Base-by-base conservation (phyloP, 306 rosid genomes). In the Gastrolobium villosum region DNA sequence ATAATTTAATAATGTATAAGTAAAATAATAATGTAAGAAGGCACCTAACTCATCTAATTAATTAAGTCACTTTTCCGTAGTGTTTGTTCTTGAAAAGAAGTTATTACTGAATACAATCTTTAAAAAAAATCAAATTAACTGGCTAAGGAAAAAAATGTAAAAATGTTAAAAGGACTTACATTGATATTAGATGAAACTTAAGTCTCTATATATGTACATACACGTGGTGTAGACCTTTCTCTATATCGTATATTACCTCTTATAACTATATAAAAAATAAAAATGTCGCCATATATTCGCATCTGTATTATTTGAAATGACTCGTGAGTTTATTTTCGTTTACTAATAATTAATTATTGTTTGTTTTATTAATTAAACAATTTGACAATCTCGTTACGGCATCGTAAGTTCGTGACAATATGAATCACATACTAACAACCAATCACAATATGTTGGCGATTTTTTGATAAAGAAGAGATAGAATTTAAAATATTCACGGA, bases 401-500 rank as follows among this genome's bases (percentile, higher is more conserved):
- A 20, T 20, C 26, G 26, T 20, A 20, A n/a, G n/a, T n/a, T n/a
- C n/a, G n/a, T n/a, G n/a, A 20, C 26, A 20, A 20, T 20, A 20
- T 20, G 26, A 20, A 20, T 20, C 26, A 20, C 26, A 20, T 20
- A 20, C 26, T 20, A 20, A 20, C 26, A 20, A 20, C 26, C 26
- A 20, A 20, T 20, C 26, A 20, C 26, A 20, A 20, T 20, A 20
- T 20, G 26, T 20, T 32, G 31, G 10, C 6, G 40, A 32, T 56
- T 15, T 31, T 4, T 59, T 31, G 41, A 31, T 31, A 59, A 31
- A 4, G 65, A 59, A 59, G 65, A 31, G 65, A 10, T 10, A 59
- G 65, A 34, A 49, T 34, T 69, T 32, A 13, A 31, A 50, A n/a
- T 10, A 35, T 4, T 7, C 60, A 69, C 75, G 75, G 2, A 70